These are phyloP conservation scores for Xylariaceae sp. DNA, from an alignment of 2,329 filamentous ascomycete species.

Conservation along the genomic window DNA sequence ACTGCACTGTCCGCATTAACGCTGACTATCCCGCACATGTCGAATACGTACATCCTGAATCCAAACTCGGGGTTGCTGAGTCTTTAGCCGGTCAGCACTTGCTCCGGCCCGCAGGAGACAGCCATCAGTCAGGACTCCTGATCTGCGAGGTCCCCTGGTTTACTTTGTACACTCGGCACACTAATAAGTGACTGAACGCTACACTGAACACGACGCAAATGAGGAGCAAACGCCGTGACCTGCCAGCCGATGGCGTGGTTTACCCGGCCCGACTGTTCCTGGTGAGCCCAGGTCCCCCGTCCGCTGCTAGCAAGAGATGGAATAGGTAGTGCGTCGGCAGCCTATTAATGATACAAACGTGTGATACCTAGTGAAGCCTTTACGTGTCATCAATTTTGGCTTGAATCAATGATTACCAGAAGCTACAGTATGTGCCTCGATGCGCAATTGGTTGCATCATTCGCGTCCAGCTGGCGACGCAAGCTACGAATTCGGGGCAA, in stretches of 20 bases:
- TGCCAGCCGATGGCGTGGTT: slow-evolving; percentile 8
- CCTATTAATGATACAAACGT: not conserved
- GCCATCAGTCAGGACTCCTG: not conserved
- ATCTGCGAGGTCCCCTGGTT: no score
- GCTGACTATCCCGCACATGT: no score
- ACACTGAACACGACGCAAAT: not conserved
- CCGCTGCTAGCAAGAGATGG: not conserved
- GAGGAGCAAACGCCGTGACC: slow-evolving; percentile 2
- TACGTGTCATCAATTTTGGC: not conserved
- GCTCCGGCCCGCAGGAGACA: not conserved
- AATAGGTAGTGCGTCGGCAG: not conserved
- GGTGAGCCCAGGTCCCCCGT: not conserved
- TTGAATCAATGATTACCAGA: not conserved
- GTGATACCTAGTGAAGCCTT: not conserved
- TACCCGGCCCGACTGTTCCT: slow-evolving; percentile 15
- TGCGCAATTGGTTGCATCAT: not conserved
- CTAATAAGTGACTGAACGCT: no score
- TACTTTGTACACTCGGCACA: no score
- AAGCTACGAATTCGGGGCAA: slow-evolving; percentile 4
- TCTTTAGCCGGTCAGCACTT: no score
- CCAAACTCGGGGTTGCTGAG: not conserved
- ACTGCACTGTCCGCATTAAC: not conserved
- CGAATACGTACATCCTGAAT: not conserved
- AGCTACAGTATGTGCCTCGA: not conserved
- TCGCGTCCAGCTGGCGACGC: not conserved